Conservation (phyloP, 352 stramenopile species). For the Globisporangium solare region DNA sequence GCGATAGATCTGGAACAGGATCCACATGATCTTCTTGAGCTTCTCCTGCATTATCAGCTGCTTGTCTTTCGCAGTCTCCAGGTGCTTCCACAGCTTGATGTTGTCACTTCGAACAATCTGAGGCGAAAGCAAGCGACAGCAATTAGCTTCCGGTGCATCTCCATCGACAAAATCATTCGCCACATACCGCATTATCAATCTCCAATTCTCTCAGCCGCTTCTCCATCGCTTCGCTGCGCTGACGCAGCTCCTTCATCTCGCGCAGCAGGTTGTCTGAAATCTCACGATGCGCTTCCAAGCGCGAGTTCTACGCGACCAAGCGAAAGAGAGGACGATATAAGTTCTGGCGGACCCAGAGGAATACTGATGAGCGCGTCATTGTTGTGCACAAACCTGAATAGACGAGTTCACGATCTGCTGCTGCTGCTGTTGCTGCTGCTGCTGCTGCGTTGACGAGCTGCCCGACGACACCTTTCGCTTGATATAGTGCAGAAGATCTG, state of each 20-base stretch:
- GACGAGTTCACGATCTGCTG: constrained; percentile 41
- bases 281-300: constrained; percentile 64
- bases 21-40: constrained; percentile 91
- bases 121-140: not conserved
- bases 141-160: not conserved
- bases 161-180: not conserved
- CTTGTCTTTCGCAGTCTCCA: constrained; percentile 82
- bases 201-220: constrained; percentile 81
- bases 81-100: constrained; percentile 85
- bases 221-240: constrained; percentile 85
- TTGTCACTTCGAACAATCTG: constrained; percentile 87
- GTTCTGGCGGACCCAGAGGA: not conserved
- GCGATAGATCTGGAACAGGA: constrained; percentile 87
- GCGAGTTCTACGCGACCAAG: constrained; percentile 38
- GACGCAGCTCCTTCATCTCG: constrained; percentile 81
- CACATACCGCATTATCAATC: constrained; percentile 78
- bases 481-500: constrained; percentile 84
- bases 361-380: not conserved
- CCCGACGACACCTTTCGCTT: constrained; percentile 84
- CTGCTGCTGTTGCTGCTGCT: constrained; percentile 36
- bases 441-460: constrained; percentile 20
- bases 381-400: constrained; percentile 32
- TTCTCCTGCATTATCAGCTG: constrained; percentile 89
- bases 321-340: not conserved
- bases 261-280: constrained; percentile 75